Base-by-base conservation (phyloP, 2,329 filamentous ascomycete species). In the Torrubiella hemipterigena region DNA sequence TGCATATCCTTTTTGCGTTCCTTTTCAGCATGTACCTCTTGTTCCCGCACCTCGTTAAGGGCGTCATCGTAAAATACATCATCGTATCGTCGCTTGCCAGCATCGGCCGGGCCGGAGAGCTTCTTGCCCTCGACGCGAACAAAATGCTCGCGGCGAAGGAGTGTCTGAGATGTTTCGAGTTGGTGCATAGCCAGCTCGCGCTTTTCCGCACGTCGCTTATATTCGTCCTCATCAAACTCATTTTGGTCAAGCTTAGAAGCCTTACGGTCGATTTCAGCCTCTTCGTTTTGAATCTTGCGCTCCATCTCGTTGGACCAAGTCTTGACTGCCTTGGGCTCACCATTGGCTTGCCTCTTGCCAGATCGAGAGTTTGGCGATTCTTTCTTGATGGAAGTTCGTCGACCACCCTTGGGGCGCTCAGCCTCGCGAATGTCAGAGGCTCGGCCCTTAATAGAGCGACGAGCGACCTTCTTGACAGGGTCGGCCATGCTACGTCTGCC, bases 1-100 rank as follows among this genome's bases (percentile, higher is more conserved):
- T 98, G 91, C 85, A 98, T 96, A 50, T 98, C 91, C 63, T 98
- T 98, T 65, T 98, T 98, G 42, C 91, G 84, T 58, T 98, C 91
- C 61, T 98, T 98, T 56, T 98, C 91, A 38, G 89, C 86, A 38
- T 81, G 81, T 7, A 95, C 68, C 53, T 95, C 89, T 42, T 85
- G 84, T 38, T 86, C 81, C 42, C 91, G 82, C 3, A 96, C 89
- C 45, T 94, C 81, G 32, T 81, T 73, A 37, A 89, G 71, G 2
- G 91, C 89, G 24, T 81, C 77, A 13, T 82, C 73, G 49, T 86
- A 87, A 51, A 91, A 77, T 27, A 77, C 63, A 11, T 81, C 69
- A 36, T 83, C 74, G 52, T 83, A 95, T 19, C 83, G 76, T 32
- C 78, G 69, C 46, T 81, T 81, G 23, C 84, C 84, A 13, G 73